These are phyloP conservation scores for Dendrobium huoshanense DNA, from an alignment of 106 monocot species.

Conservation along the genomic window DNA sequence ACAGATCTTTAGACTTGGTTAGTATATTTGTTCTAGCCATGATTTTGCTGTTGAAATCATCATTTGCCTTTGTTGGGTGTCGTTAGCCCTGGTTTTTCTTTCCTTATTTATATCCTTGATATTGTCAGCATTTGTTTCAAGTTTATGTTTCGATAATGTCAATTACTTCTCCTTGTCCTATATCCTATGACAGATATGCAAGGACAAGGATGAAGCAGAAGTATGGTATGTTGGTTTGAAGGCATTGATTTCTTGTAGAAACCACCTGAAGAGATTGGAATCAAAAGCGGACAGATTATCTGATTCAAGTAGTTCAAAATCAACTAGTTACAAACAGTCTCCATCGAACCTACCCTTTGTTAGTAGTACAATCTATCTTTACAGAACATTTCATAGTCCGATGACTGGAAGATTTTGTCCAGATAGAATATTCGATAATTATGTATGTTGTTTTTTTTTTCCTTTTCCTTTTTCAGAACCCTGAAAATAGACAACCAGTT, in stretches of 20 bases:
- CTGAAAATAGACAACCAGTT: conserved; percentile 21
- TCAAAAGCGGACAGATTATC: conserved; percentile 34
- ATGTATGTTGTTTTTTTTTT: neutral
- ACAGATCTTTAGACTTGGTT: conserved; percentile 45
- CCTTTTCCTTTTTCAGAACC: conserved; percentile 30
- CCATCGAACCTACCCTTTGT: conserved; percentile 15
- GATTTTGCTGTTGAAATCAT: neutral
- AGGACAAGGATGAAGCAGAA: conserved; percentile 66
- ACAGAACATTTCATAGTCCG: neutral
- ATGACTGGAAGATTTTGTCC: neutral
- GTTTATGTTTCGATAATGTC: neutral
- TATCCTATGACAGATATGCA: conserved; percentile 44
- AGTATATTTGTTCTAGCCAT: conserved; percentile 4
- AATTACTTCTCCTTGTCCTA: neutral
- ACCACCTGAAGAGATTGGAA: conserved; percentile 22
- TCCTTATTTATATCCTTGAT: neutral
- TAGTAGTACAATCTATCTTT: conserved; percentile 9
- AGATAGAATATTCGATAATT: neutral
- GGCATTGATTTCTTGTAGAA: conserved; percentile 40
- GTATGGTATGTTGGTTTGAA: conserved; percentile 58
- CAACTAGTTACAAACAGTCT: conserved; percentile 19
- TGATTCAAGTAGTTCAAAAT: conserved; percentile 23
- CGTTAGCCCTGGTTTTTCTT: neutral
- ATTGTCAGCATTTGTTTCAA: neutral
- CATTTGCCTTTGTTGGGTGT: neutral